Evolutionary conservation across 371 early-diverging fungal genomes (phyloP), one percentile per base, ranked within the genome.

Genomic region (Phascolomyces articulosus): DNA sequence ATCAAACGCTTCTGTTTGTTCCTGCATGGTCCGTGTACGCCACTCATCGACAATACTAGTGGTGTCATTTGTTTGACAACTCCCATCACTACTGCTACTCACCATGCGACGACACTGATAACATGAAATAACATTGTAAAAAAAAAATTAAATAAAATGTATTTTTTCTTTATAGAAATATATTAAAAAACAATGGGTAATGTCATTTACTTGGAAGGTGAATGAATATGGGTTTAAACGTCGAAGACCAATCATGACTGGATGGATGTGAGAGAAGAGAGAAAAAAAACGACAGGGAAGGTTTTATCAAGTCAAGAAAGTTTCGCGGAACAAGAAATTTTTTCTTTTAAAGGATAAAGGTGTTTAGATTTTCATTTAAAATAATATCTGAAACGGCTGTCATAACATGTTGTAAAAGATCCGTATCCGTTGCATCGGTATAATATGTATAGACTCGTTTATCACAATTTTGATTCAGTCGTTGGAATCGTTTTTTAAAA

Each of bases 341-440:
- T n/a, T n/a, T n/a, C 8, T 1, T 1, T 59, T 59, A 80, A 16
- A 80, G 65, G 28, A 77, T 73, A 27, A 85, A 61, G 20, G 71
- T 73, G 27, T 73, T 75, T 24, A 85, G 29, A 41, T 85, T 87
- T 55, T 82, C 77, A 41, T 75, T 76, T 26, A 87, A 60, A 18
- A 87, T 87, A 40, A 84, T 87, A 60, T 85, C 85, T 26, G 83
- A 84, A 13, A 87, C 85, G 23, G 82, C 79, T 20, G 70, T 65
- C 87, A 88, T 88, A 47, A 88, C 84, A 67, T 87, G 78, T 53
- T 85, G 72, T 34, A 88, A 62, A 28, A 83, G 66, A 16, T 76
- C 72, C 47, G 85, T 87, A 56, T 88, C 85, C 4, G 89, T 88
- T 6, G 89, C 87, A 53, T 88, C 80, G 7, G 89, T 86, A 58